Evolutionary conservation across 371 early-diverging fungal species (phyloP).

Genomic region (Lichtheimia ornata): DNA sequence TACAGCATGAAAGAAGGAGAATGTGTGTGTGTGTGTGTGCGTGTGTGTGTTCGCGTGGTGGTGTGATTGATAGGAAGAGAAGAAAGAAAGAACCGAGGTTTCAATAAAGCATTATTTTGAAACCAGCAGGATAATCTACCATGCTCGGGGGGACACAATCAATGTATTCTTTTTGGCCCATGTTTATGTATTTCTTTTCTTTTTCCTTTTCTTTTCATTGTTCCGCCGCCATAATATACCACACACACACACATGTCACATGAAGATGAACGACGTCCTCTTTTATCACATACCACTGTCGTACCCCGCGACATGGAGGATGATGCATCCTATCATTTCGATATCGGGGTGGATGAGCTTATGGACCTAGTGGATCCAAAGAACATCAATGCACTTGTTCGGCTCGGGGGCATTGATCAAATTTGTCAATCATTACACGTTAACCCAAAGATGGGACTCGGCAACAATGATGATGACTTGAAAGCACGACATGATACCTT

Average conservation of each 20-base stretch:
- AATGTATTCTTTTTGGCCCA: too few relatives aligned
- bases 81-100: too few relatives aligned
- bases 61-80: too few relatives aligned
- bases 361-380: conserved; percentile 70
- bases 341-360: conserved; percentile 49
- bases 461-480: conserved; percentile 46
- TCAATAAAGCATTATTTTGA: too few relatives aligned
- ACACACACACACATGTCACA: conserved; percentile 2
- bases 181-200: not conserved
- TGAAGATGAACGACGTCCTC: conserved; percentile 13
- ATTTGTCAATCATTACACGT: conserved; percentile 65
- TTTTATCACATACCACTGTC: conserved; percentile 20
- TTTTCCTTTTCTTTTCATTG: not conserved
- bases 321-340: conserved; percentile 42
- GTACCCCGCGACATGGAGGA: too few relatives aligned
- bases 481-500: conserved; percentile 61
- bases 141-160: too few relatives aligned
- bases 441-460: conserved; percentile 65
- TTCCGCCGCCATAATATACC: not conserved
- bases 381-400: conserved; percentile 56
- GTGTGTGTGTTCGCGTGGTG: too few relatives aligned
- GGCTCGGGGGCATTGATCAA: conserved; percentile 67
- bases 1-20: too few relatives aligned
- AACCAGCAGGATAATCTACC: too few relatives aligned
- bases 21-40: too few relatives aligned